These are phyloP conservation scores for Discostella stelligeroides DNA, from an alignment of 108 stramenopile genomes.

Conservation along the genomic window DNA sequence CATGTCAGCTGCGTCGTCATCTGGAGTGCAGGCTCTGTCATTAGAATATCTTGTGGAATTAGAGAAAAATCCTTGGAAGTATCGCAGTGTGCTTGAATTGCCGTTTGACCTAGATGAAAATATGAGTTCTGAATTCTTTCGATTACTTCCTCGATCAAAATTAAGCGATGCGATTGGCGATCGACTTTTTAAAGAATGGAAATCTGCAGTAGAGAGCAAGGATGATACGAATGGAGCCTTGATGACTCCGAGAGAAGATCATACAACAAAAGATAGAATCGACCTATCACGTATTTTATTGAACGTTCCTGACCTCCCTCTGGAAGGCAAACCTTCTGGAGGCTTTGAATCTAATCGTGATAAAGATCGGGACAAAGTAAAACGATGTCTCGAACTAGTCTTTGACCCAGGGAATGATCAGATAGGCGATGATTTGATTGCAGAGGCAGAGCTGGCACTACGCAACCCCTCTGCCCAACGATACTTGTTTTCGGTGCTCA, in stretches of 20 bases:
- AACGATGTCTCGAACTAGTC: constrained; percentile 67
- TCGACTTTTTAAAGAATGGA: constrained; percentile 67
- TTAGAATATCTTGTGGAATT: constrained; percentile 70
- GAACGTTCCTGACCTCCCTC: constrained; percentile 45
- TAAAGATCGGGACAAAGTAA: constrained; percentile 72
- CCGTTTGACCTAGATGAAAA: too few species aligned
- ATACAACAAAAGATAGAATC: constrained; percentile 44
- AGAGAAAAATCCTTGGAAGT: constrained; percentile 81
- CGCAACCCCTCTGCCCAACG: constrained; percentile 79
- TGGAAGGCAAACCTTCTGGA: constrained; percentile 32
- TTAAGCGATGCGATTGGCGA: constrained; percentile 86
- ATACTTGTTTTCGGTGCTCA: constrained; percentile 73
- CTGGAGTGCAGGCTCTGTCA: constrained; percentile 45
- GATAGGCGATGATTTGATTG: constrained; percentile 63
- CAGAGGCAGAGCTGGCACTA: constrained; percentile 78
- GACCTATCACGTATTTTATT: constrained; percentile 55
- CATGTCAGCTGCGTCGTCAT: constrained; percentile 18
- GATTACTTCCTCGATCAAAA: constrained; percentile 44
- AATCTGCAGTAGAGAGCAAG: constrained; percentile 63
- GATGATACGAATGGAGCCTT: constrained; percentile 44
- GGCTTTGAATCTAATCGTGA: constrained; percentile 53
- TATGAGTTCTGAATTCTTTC: not conserved
- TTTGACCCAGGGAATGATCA: constrained; percentile 38
- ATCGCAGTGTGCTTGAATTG: constrained; percentile 59
- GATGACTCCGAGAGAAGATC: constrained; percentile 33